Conservation (phyloP, 305 asterid species). For the Solanum hybrid region DNA sequence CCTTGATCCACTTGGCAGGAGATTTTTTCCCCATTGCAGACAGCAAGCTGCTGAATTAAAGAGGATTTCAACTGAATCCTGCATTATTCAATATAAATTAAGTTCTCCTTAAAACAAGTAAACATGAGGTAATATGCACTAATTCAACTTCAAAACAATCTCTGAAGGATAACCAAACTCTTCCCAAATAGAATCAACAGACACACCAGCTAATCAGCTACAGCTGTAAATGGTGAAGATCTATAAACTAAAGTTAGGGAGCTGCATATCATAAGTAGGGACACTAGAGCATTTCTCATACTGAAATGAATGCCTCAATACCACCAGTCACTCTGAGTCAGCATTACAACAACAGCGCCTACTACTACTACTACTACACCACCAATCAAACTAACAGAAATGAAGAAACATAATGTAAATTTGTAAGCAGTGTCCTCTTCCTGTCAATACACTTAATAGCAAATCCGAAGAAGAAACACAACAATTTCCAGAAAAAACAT, state of each 20-base stretch:
- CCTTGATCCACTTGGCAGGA: conserved; percentile 92
- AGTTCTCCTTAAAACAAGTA: neutral
- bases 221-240: neutral
- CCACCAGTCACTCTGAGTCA: neutral
- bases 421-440: neutral
- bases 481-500: neutral
- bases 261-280: neutral
- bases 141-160: neutral
- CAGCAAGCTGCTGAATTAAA: conserved; percentile 18
- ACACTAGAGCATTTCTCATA: neutral
- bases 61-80: conserved; percentile 26
- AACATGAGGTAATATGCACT: neutral
- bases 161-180: neutral
- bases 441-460: neutral
- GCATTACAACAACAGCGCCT: neutral
- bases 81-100: conserved; percentile 2
- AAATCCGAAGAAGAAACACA: neutral
- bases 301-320: neutral
- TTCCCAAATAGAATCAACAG: neutral
- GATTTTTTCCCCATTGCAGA: conserved; percentile 77
- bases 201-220: neutral
- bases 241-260: neutral
- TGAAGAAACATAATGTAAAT: neutral
- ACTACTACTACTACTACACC: neutral
- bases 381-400: neutral